These are phyloP conservation scores for Boletus subcaerulescens DNA, from an alignment of 768 basidiomycete species.

Conservation along the genomic window DNA sequence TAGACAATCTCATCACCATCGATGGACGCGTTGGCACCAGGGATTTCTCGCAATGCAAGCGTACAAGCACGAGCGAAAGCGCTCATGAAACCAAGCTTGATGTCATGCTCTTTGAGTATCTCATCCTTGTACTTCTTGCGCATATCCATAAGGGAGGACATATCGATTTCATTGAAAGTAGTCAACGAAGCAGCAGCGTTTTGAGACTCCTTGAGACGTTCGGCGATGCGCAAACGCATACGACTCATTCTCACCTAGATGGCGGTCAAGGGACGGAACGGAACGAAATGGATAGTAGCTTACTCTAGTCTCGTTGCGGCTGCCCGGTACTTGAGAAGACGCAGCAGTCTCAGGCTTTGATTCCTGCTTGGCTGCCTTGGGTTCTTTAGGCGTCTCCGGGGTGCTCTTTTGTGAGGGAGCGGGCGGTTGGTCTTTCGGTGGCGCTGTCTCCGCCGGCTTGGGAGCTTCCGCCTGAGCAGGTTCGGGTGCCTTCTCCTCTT, in stretches of 20 bases:
- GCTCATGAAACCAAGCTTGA: slow-evolving; percentile 98
- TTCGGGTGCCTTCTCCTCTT: slow-evolving; percentile 22
- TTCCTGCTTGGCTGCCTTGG: slow-evolving; percentile 37
- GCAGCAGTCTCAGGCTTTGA: slow-evolving; percentile 30
- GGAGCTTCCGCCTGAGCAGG: slow-evolving; percentile 24
- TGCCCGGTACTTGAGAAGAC: slow-evolving; percentile 42
- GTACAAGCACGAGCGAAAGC: slow-evolving; percentile 88
- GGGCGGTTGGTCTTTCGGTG: slow-evolving; percentile 49
- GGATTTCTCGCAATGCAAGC: slow-evolving; percentile 87
- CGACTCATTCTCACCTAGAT: slow-evolving; percentile 94
- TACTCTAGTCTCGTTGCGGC: slow-evolving; percentile 83
- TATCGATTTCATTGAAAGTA: slow-evolving; percentile 99
- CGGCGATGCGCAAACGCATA: slow-evolving; percentile 96
- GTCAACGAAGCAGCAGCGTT: slow-evolving; percentile 95
- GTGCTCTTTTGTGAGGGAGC: slow-evolving; percentile 35
- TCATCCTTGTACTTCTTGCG: slow-evolving; percentile 92
- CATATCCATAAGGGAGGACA: slow-evolving; percentile 93
- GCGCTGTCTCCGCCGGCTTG: slow-evolving; percentile 39
- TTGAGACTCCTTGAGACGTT: slow-evolving; percentile 97
- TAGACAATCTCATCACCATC: slow-evolving; percentile 94
- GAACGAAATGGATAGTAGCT: slow-evolving; percentile 17
- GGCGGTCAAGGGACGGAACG: background rate
- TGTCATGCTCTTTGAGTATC: slow-evolving; percentile 85
- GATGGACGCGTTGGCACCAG: slow-evolving; percentile 90
- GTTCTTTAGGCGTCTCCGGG: slow-evolving; percentile 30